Percentiles rank a stretch among this genome's conserved stretches.
These are phyloP conservation scores for Neofusicoccum parvum DNA, from an alignment of 2,329 filamentous ascomycete genomes.

Conservation along the genomic window DNA sequence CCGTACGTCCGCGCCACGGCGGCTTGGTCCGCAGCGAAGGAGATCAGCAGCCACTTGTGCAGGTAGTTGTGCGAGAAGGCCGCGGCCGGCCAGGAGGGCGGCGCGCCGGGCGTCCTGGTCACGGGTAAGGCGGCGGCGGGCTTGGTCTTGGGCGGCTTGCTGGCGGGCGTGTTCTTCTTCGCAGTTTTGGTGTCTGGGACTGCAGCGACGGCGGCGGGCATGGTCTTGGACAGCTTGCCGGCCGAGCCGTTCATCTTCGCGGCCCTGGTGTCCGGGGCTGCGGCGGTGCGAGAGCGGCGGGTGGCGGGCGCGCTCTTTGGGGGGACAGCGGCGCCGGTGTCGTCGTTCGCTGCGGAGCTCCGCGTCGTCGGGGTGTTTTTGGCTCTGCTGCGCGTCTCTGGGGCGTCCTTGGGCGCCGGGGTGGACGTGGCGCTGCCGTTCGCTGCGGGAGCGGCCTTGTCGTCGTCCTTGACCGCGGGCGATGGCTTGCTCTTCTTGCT, in stretches of 20 bases:
- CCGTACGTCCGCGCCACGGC: neutral
- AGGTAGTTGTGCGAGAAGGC: neutral
- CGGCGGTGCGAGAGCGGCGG: neutral
- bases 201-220: neutral
- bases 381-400: neutral
- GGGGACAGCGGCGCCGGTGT: no score
- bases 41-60: conserved; percentile 9
- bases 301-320: no score
- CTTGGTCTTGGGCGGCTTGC: no score
- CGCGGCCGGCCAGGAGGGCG: neutral
- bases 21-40: neutral
- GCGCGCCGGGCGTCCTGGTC: neutral
- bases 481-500: no score
- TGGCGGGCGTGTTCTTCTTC: no score
- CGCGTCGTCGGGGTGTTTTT: neutral
- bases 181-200: no score
- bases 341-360: no score
- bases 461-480: neutral
- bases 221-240: no score
- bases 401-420: neutral
- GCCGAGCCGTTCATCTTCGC: no score
- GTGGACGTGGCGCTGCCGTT: neutral
- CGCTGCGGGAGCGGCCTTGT: neutral
- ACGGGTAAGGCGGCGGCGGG: no score
- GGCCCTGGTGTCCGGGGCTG: no score